Base-by-base conservation (phyloP, 805 yeast species). In the Metschnikowia sp. region DNA sequence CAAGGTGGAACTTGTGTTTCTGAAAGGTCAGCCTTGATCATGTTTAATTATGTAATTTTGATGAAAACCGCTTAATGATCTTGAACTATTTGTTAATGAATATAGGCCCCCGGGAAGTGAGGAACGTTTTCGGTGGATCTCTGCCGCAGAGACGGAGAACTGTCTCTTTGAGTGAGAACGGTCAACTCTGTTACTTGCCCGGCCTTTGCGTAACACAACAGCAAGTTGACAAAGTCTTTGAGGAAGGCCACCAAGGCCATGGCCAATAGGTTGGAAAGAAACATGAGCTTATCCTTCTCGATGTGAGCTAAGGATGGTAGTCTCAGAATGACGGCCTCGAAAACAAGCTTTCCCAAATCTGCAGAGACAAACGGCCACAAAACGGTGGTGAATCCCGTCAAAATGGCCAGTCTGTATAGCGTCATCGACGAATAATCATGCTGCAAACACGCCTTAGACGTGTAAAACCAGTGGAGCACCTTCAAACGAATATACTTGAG, bases 311-410 rank as follows among this genome's bases (percentile, higher is more conserved):
- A 44, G 10, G 39, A 32, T 18, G 53, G 51, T 18, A 50, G 30
- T 12, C 50, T 44, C 39, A 48, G 51, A 13, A 58, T 39, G 1
- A 57, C 28, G 2, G 49, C 32, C 8, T 52, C 37, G 32, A 40
- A 55, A 9, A 71, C 45, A 6, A 62, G 31, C 15, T 40, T 40
- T 1, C 76, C 76, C 3, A 69, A 30, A 42, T 66, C 65, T 0
- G 74, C 61, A 8, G 72, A 63, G 10, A 64, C 33, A 45, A 62
- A 68, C 11, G 77, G 77, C 76, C 76, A 72, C 35, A 65, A 13
- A n/a, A 67, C 26, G 2, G 76, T 67, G 10, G 75, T 62, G 12
- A 69, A 43, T 9, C 60, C 52, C 32, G 66, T 48, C 11, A 69
- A 51, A 1, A 67, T 54, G 4, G 54, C 47, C 18, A 70, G 68